Evolutionary conservation across 2,329 filamentous ascomycete genomes (phyloP).

Genomic region (Neofusicoccum umdonicola): DNA sequence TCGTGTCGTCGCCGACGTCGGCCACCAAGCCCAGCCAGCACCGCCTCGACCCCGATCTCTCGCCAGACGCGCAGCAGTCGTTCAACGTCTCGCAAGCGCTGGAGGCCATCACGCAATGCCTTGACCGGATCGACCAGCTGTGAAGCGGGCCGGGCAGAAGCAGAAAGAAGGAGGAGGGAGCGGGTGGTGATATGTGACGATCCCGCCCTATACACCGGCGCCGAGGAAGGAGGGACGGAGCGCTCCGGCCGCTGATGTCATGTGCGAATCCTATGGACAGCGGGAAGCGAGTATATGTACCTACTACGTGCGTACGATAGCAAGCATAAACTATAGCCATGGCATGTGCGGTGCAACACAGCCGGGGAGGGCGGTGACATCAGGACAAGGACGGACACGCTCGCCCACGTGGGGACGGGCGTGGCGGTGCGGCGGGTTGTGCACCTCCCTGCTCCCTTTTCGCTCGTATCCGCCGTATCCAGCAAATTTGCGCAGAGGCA

Average conservation of each 20-base stretch:
- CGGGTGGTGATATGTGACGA: not conserved
- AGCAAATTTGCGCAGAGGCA: slow-evolving; percentile 5
- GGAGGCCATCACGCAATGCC: slow-evolving; percentile 9
- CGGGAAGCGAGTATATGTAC: slow-evolving; percentile 1
- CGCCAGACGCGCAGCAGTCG: slow-evolving; percentile 1
- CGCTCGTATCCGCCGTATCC: not conserved
- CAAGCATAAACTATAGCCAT: too few species aligned
- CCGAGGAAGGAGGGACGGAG: not conserved
- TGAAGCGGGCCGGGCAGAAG: not conserved
- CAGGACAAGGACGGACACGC: not conserved
- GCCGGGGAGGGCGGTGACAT: too few species aligned
- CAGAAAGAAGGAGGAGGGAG: not conserved
- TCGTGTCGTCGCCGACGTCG: not conserved
- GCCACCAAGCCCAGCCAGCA: not conserved
- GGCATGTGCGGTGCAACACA: too few species aligned
- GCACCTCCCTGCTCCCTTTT: too few species aligned
- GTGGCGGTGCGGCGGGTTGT: not conserved
- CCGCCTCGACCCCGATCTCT: not conserved
- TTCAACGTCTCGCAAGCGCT: slow-evolving; percentile 5
- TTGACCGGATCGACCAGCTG: slow-evolving; percentile 5
- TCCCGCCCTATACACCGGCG: not conserved
- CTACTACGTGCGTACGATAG: not conserved
- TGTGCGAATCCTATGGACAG: not conserved
- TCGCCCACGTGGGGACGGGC: not conserved
- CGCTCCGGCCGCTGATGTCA: not conserved